Evolutionary conservation across 1,284 basidiomycete genomes (phyloP), one percentile per base, ranked within the genome.

Genomic region (Pseudozyma tsukubaensis): DNA sequence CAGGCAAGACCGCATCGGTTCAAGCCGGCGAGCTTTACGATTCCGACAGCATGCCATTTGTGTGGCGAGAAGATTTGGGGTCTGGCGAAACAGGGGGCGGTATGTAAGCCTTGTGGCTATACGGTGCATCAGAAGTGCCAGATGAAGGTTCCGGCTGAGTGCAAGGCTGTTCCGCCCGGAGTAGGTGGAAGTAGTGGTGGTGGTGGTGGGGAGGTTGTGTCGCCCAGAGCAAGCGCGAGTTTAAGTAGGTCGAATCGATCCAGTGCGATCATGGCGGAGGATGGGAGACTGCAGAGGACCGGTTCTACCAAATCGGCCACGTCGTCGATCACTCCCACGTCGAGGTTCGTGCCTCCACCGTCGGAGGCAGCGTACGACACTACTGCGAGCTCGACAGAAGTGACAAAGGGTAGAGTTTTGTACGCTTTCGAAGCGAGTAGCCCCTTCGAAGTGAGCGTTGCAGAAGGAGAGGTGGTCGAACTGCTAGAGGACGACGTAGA

Each of bases 101-200:
- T 71, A 4, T 79, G 77, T 55, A 77, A 77, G 54, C 75, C 77
- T 13, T 79, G 77, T 48, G 77, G 77, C 8, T 79, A 70, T 53
- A 77, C 75, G 2, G 68, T 71, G 18, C 77, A 79, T 42, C 61
- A 69, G 35, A 79, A 79, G 66, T 79, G 77, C 60, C 75, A 79
- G 74, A 63, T 77, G 54, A 79, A 79, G 63, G 77, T 79, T 35
- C 69, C 77, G 3, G 69, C 77, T 0, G 62, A 79, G 36, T 79
- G 77, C 59, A 72, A 68, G 40, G 66, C 76, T n/a, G 56, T 62
- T n/a, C 60, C 65, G 4, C 51, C 48, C 2, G 45, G 43, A 7
- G 39, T 37, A 2, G 50, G 21, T 21, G 29, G 52, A 47, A 35
- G 36, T 55, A n/a, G 32, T 35, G 14, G 13, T 29, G 24, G 24